A percentile compares a stretch with the other conserved stretches of the same genome.
Evolutionary conservation across 108 stramenopile species (phyloP).

Genomic region (Cyclotella atomus): DNA sequence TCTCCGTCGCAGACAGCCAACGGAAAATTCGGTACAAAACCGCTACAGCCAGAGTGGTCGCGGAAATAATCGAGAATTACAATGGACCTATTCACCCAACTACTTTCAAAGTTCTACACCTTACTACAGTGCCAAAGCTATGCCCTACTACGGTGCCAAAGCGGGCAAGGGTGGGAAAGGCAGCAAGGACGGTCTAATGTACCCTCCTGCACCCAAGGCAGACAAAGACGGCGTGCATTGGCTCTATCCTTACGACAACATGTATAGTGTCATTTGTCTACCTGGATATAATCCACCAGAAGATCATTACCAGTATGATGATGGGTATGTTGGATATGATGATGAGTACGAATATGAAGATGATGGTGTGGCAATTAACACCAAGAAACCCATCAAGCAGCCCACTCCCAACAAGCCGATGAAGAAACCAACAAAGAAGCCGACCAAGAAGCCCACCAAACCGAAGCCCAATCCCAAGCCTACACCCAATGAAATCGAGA

Average conservation of each 20-base stretch:
- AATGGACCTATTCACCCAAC: not conserved
- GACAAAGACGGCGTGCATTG: not conserved
- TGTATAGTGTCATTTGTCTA: slow-evolving; percentile 11
- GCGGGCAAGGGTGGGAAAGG: slow-evolving; percentile 5
- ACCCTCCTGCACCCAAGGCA: not conserved
- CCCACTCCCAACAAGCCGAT: not conserved
- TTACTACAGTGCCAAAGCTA: not conserved
- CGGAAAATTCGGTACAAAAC: not conserved
- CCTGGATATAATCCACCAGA: not conserved
- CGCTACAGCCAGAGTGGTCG: not conserved
- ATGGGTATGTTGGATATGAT: not conserved
- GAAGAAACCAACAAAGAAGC: not conserved
- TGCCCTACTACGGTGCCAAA: not conserved
- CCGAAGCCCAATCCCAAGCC: not conserved
- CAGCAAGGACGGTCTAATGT: not conserved
- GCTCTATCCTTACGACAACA: not conserved
- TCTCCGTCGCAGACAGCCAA: slow-evolving; percentile 3
- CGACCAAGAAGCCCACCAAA: slow-evolving; percentile 11
- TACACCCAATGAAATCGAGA: not conserved
- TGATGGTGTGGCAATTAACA: not conserved
- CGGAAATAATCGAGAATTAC: not conserved
- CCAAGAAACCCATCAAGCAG: not conserved
- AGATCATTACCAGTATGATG: not conserved
- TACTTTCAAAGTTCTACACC: not conserved
- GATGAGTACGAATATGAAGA: not conserved